Evolutionary conservation across 108 stramenopile species (phyloP), one percentile per base, ranked within the genome.

Genomic region (Mayamaea pseudoterrestris): DNA sequence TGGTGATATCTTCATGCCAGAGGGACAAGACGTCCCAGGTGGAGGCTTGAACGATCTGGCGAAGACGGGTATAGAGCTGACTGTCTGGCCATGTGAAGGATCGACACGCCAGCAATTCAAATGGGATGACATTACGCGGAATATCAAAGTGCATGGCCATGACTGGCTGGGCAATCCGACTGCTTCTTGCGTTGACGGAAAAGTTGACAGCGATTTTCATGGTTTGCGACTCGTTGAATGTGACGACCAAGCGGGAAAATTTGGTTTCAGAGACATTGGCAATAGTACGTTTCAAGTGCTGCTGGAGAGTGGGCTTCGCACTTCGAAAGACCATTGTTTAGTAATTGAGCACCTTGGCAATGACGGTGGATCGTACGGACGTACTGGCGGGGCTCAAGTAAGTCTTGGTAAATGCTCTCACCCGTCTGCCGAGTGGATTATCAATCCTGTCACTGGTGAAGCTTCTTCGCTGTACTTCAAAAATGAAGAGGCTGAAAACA

Each of bases 21-120:
- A 57, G 34, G 80, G 71, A 0, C 65, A 76, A 31, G 53, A 36
- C 20, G 74, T 79, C 28, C 69, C 79, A n/a, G 86, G 86, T 29
- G 80, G 80, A 16, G 84, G 84, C 28, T 44, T 74, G 18, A 87
- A 86, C 46, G 77, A 86, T 61, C 47, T 80, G 27, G 90, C 84
- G 35, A 68, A 78, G n/a, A 39, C 57, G 26, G 90, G 84, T n/a
- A 63, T 91, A 13, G 90, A 91, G 41, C 47, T 81, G 14, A 86
- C 90, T 13, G 40, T 77, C 11, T 86, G 79, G 79, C 84, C 84
- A 8, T 91, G 90, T 55, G 84, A 91, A 57, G 90, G 90, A n/a
- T 82, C 84, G 1, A 83, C 82, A 7, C 56, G 89, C 51, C 89
- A 91, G 51, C 45, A 69, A 44, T 84, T 80, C 60, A 43, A 44